These are phyloP conservation scores for Pleodorina starrii DNA, from an alignment of 139 green algal genomes.

Conservation along the genomic window DNA sequence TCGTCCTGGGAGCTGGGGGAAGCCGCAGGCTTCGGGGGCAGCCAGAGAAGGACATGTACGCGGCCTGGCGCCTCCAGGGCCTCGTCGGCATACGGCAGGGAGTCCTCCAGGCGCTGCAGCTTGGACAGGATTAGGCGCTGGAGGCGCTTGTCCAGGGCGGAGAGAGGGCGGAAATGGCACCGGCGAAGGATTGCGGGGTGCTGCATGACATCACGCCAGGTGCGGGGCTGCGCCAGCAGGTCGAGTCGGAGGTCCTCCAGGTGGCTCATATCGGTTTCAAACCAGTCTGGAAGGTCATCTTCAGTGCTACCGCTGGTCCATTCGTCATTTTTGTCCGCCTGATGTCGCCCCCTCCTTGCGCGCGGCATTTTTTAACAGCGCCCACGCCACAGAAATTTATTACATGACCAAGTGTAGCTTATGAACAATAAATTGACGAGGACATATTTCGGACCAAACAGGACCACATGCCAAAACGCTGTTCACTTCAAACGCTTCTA, in stretches of 20 bases:
- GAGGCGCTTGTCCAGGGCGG: neutral
- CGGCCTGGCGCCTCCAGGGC: neutral
- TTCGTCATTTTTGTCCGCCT: neutral
- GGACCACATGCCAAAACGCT: no score
- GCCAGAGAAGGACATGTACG: neutral
- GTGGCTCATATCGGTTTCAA: neutral
- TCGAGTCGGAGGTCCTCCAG: neutral
- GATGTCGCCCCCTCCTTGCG: neutral
- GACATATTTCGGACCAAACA: no score
- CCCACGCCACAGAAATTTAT: no score
- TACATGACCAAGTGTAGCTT: no score
- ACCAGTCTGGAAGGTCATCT: slow-evolving; percentile 15
- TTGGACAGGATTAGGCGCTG: neutral
- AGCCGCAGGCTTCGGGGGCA: no score
- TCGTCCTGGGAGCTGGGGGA: no score
- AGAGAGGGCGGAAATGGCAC: neutral
- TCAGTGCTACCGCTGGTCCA: neutral
- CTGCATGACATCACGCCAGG: neutral
- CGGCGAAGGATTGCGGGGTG: neutral
- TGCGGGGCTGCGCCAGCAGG: neutral
- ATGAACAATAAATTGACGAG: no score
- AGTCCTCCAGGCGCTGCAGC: neutral
- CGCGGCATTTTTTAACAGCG: no score
- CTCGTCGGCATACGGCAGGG: neutral
- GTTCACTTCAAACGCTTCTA: neutral